Base-by-base conservation (phyloP, 192 early-diverging fungal genomes). In the Powellomyces hirtus region DNA sequence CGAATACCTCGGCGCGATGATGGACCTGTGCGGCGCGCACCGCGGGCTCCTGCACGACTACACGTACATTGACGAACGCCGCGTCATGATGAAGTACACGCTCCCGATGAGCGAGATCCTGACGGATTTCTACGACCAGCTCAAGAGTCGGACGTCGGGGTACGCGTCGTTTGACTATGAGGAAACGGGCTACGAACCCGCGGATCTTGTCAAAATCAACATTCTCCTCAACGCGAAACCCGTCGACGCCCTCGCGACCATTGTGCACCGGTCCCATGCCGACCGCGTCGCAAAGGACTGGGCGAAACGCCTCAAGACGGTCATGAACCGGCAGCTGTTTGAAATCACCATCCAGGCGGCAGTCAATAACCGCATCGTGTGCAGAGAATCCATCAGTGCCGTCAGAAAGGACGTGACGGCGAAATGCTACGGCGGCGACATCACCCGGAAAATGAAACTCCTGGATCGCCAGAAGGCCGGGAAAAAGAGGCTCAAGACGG, bases 371-470 rank as follows among this genome's bases (percentile, higher is more conserved):
- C 91, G 90, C 66, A 73, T 98, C 52, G 84, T 96, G 38, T 89
- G 93, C 4, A 74, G 95, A 35, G 96, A 98, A 70, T 90, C 89
- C 1, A 77, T 98, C 64, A 82, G 82, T 55, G 91, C 95, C 13
- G 66, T 94, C 31, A 84, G 95, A 18, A 98, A 98, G 73, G 92
- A 98, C 72, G 96, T 98, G 38, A 95, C 91, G 31, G 95, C 95
- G 20, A 98, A 96, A 79, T 94, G 91, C 66, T 98, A 98, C 69
- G 95, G 96, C 24, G 96, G 96, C 20, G 96, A 98, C 79, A 87
- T 94, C 14, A 92, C 95, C 1, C 86, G 96, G 27, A 96, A 95
- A 77, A 98, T 97, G 96, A 98, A 98, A 79, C 84, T 98, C 45
- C 72, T 98, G 62, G 89, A 95, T 55, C 91, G 90, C 60, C 93